Evolutionary conservation across 306 rosid genomes (phyloP).

Genomic region (Sesbania bispinosa): DNA sequence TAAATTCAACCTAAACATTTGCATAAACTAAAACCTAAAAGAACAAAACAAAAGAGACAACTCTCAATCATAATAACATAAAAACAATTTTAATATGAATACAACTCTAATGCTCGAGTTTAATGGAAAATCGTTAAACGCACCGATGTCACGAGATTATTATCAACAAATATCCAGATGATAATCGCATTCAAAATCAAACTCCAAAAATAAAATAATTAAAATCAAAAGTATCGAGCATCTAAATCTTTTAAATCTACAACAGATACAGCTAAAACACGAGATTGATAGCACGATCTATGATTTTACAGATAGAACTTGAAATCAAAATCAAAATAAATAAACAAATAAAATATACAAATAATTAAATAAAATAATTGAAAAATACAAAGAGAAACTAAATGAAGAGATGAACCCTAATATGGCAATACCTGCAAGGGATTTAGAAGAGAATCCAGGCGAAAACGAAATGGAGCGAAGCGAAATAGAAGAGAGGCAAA

Average conservation of each 20-base stretch:
- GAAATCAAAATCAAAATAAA: background rate
- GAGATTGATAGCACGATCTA: background rate
- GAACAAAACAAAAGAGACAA: background rate
- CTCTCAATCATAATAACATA: background rate
- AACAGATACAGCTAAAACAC: background rate
- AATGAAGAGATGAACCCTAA: background rate
- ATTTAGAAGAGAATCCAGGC: background rate
- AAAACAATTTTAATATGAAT: background rate
- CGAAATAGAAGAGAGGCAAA: background rate
- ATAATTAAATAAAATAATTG: background rate
- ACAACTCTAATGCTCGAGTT: background rate
- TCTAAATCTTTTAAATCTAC: constrained; percentile 6
- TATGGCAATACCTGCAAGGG: constrained; percentile 6
- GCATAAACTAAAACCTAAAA: background rate
- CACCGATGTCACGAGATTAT: background rate
- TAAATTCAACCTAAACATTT: background rate
- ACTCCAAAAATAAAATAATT: background rate
- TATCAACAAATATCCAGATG: background rate
- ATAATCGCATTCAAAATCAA: background rate
- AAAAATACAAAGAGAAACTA: background rate
- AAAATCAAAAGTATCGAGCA: background rate
- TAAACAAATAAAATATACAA: background rate
- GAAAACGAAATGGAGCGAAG: background rate
- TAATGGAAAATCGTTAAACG: background rate
- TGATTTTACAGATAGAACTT: background rate